phyloP scores from a whole-genome alignment of 2,329 filamentous ascomycete species.

The Penicillium sp. region DNA sequence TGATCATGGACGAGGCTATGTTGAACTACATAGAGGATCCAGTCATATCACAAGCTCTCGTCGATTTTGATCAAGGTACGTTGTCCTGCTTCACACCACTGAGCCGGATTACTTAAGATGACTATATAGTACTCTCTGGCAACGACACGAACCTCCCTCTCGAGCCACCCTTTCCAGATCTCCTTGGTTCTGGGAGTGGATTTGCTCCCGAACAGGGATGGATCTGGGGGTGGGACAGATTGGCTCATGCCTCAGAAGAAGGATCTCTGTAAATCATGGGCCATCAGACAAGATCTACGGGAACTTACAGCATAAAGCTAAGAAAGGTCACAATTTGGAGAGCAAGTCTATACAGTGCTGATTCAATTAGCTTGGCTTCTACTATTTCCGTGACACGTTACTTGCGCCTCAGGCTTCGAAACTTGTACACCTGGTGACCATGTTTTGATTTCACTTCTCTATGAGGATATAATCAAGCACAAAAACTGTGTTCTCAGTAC shows the following conservation, averaged over 20 bases:
- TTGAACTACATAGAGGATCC: constrained; percentile 19
- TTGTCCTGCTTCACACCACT: neutral
- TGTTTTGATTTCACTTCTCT: too few species aligned
- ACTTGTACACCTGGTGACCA: too few species aligned
- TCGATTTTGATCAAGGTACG: constrained; percentile 27
- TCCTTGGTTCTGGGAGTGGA: constrained; percentile 1
- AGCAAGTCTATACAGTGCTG: neutral
- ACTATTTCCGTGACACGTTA: neutral
- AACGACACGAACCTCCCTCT: constrained; percentile 2
- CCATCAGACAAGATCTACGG: too few species aligned
- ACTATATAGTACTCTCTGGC: neutral
- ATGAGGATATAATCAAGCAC: too few species aligned
- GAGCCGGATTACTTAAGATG: neutral
- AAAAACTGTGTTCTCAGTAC: too few species aligned
- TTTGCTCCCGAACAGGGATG: constrained; percentile 25
- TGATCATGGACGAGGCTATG: neutral
- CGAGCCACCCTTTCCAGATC: constrained; percentile 7
- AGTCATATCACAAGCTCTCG: constrained; percentile 21
- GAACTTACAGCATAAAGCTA: too few species aligned
- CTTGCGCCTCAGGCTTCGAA: too few species aligned
- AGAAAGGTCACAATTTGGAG: too few species aligned
- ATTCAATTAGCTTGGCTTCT: neutral
- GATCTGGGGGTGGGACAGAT: constrained; percentile 26
- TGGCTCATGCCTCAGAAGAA: neutral
- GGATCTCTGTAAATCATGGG: neutral